Evolutionary conservation across 441 rosid species (phyloP).

Genomic region (Cnidoscolus chayamansa): DNA sequence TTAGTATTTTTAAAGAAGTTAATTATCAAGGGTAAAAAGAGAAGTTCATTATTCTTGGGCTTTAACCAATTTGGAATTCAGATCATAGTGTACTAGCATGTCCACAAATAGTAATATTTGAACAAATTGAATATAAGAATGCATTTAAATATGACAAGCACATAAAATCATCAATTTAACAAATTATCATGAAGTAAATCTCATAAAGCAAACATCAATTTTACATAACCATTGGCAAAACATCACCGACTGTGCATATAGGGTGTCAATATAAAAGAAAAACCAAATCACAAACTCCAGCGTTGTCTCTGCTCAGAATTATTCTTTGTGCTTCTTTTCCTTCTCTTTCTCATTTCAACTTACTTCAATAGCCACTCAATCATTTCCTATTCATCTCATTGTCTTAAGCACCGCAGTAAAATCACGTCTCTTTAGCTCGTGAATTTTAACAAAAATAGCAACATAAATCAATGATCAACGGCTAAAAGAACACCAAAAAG

Average conservation of each 20-base stretch:
- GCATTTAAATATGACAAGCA: neutral
- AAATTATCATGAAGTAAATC: neutral
- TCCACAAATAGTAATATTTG: neutral
- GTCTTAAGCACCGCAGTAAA: neutral
- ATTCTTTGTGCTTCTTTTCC: neutral
- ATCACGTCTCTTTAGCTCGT: neutral
- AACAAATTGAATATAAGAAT: neutral
- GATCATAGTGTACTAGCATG: neutral
- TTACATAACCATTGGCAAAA: neutral
- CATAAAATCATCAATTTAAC: conserved; percentile 1
- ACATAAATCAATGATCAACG: neutral
- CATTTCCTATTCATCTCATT: neutral
- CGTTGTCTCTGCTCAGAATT: neutral
- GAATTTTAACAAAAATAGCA: neutral
- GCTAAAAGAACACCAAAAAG: neutral
- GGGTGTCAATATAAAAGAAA: neutral
- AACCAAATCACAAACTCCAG: neutral
- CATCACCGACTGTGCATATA: neutral
- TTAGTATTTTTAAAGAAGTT: conserved; percentile 28
- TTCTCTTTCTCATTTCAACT: neutral
- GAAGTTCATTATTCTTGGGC: neutral
- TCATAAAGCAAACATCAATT: neutral
- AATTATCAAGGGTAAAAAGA: conserved; percentile 2
- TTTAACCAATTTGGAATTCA: neutral
- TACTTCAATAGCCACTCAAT: neutral